Evolutionary conservation across 2,329 filamentous ascomycete species (phyloP).

Genomic region (Cladosporium oxysporum): DNA sequence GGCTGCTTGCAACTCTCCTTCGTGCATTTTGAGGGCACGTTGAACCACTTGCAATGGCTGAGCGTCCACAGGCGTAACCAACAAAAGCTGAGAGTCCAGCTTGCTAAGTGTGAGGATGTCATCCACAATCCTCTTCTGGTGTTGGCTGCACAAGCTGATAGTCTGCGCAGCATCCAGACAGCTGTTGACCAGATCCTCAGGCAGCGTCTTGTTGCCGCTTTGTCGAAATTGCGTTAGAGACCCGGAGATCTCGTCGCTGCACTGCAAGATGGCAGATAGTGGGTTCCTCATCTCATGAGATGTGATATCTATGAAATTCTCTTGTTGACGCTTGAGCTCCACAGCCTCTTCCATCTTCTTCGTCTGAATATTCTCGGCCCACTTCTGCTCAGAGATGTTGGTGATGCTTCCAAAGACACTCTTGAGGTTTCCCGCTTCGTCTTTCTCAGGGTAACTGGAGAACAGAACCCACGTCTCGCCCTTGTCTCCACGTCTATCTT

Average conservation of each 20-base stretch:
- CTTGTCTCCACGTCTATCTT: slow-evolving; percentile 58
- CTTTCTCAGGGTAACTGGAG: slow-evolving; percentile 72
- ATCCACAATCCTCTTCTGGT: slow-evolving; percentile 79
- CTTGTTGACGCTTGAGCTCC: slow-evolving; percentile 74
- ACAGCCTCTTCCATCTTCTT: slow-evolving; percentile 77
- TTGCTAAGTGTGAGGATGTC: slow-evolving; percentile 74
- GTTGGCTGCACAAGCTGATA: slow-evolving; percentile 74
- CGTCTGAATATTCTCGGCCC: slow-evolving; percentile 78
- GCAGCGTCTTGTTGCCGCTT: slow-evolving; percentile 41
- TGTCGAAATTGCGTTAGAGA: slow-evolving; percentile 49
- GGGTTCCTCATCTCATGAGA: slow-evolving; percentile 64
- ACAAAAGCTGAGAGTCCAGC: slow-evolving; percentile 72
- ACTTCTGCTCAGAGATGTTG: slow-evolving; percentile 83
- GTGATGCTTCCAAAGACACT: slow-evolving; percentile 79
- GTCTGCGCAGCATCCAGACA: slow-evolving; percentile 75
- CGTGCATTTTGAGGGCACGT: slow-evolving; percentile 74
- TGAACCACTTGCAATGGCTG: slow-evolving; percentile 68
- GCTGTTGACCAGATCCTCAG: slow-evolving; percentile 53
- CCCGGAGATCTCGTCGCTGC: slow-evolving; percentile 70
- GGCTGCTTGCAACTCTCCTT: slow-evolving; percentile 69
- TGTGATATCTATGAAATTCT: slow-evolving; percentile 44
- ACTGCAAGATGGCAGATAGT: slow-evolving; percentile 72
- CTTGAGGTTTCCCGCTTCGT: slow-evolving; percentile 65
- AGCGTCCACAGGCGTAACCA: slow-evolving; percentile 69
- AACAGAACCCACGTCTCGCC: slow-evolving; percentile 76